These are phyloP conservation scores for Neocallimastix lanati DNA, from an alignment of 192 early-diverging fungal species.

Conservation along the genomic window DNA sequence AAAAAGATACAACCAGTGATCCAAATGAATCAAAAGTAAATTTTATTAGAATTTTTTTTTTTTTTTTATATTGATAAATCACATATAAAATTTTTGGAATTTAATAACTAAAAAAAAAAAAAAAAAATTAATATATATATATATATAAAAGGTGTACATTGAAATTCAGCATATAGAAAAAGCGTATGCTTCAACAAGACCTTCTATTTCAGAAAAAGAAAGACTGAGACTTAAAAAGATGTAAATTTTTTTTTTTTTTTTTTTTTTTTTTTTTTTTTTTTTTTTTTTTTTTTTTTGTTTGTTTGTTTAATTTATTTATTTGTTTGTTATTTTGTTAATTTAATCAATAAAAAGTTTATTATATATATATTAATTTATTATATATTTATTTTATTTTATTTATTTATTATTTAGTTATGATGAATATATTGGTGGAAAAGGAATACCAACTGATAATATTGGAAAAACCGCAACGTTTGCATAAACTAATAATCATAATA, in stretches of 20 bases:
- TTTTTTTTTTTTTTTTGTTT: too few species aligned
- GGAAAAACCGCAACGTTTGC: background rate
- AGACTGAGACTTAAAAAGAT: slow-evolving; percentile 26
- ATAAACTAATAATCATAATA: background rate
- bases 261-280: too few species aligned
- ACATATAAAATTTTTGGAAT: too few species aligned
- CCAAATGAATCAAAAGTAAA: background rate
- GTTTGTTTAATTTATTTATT: too few species aligned
- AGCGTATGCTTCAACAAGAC: slow-evolving; percentile 33
- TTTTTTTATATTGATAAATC: too few species aligned
- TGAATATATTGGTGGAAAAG: background rate
- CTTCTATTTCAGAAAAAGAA: slow-evolving; percentile 43
- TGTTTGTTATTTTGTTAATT: too few species aligned
- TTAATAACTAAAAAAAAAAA: too few species aligned
- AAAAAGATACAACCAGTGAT: background rate
- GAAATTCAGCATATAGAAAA: slow-evolving; percentile 24
- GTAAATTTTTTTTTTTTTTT: slow-evolving; percentile 5
- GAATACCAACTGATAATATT: background rate
- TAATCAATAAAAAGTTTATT: too few species aligned
- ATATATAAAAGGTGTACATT: background rate
- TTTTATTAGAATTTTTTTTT: too few species aligned
- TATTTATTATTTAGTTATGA: background rate
- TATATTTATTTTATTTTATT: background rate
- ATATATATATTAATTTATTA: too few species aligned
- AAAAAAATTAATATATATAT: too few species aligned